These are phyloP conservation scores for Penicillium palitans DNA, from an alignment of 2,329 filamentous ascomycete species.

Conservation along the genomic window DNA sequence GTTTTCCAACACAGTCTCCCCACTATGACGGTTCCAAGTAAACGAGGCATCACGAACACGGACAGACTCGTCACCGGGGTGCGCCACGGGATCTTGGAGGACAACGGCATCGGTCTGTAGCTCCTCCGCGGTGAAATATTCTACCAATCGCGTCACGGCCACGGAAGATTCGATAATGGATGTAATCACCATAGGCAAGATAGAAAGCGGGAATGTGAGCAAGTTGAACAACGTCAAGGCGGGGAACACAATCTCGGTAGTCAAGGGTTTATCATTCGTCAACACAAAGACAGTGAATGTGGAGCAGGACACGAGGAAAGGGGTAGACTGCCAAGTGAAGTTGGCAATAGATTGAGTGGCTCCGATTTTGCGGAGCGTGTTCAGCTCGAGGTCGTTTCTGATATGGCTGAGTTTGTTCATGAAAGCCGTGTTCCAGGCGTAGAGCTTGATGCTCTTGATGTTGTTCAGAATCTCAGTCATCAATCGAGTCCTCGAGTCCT, in stretches of 20 bases:
- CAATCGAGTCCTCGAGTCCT: slow-evolving; percentile 85
- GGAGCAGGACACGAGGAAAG: slow-evolving; percentile 94
- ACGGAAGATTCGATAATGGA: slow-evolving; percentile 95
- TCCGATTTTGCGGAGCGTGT: slow-evolving; percentile 93
- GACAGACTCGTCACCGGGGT: slow-evolving; percentile 81
- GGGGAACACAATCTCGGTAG: slow-evolving; percentile 94
- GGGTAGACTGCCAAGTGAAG: slow-evolving; percentile 97
- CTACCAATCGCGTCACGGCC: slow-evolving; percentile 79
- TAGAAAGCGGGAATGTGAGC: slow-evolving; percentile 87
- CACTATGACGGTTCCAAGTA: slow-evolving; percentile 87
- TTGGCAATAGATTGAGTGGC: slow-evolving; percentile 92
- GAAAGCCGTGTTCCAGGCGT: slow-evolving; percentile 95
- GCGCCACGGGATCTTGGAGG: slow-evolving; percentile 66
- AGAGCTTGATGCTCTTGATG: slow-evolving; percentile 99
- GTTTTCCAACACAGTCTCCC: slow-evolving; percentile 67
- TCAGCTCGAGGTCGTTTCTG: slow-evolving; percentile 91
- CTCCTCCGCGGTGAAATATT: slow-evolving; percentile 84
- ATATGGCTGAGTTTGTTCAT: slow-evolving; percentile 97
- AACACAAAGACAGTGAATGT: slow-evolving; percentile 95
- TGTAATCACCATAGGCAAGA: slow-evolving; percentile 97
- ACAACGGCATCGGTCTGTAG: slow-evolving; percentile 81
- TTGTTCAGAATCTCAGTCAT: slow-evolving; percentile 99
- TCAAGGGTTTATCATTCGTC: slow-evolving; percentile 75
- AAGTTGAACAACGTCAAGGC: slow-evolving; percentile 92
- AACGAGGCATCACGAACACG: slow-evolving; percentile 82